phyloP scores from a whole-genome alignment of 2,329 filamentous ascomycete species.

The Colletotrichum nymphaeae region DNA sequence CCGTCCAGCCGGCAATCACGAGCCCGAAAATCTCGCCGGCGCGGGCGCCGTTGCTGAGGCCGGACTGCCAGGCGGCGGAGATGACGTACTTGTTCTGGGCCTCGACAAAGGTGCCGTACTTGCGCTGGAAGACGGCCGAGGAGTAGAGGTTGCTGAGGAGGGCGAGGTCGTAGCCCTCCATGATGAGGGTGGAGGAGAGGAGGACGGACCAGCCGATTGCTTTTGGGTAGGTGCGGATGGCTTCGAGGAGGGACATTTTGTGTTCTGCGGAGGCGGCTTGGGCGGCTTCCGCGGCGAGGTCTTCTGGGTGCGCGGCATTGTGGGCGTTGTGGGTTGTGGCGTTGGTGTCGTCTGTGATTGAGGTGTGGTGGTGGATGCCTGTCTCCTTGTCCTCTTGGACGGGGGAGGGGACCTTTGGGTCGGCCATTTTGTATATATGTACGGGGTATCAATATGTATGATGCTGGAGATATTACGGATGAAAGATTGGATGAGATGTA shows the following conservation, averaged over 20 bases:
- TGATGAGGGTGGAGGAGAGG: slow-evolving; percentile 58
- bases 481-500: background rate
- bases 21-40: slow-evolving; percentile 67
- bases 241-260: slow-evolving; percentile 52
- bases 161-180: slow-evolving; percentile 64
- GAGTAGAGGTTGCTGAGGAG: slow-evolving; percentile 62
- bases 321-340: background rate
- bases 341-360: slow-evolving; percentile 28
- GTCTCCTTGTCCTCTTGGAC: slow-evolving; percentile 36
- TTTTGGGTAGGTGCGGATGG: slow-evolving; percentile 56
- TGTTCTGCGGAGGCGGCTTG: slow-evolving; percentile 54
- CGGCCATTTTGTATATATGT: slow-evolving; percentile 39
- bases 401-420: slow-evolving; percentile 22
- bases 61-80: slow-evolving; percentile 68
- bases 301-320: slow-evolving; percentile 32
- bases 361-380: slow-evolving; percentile 42
- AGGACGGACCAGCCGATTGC: slow-evolving; percentile 61
- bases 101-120: slow-evolving; percentile 54
- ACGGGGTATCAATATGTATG: background rate
- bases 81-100: slow-evolving; percentile 56
- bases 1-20: slow-evolving; percentile 62
- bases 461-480: background rate
- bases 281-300: slow-evolving; percentile 51
- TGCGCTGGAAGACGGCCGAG: slow-evolving; percentile 56
- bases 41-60: slow-evolving; percentile 62